phyloP scores from a whole-genome alignment of 169 alveolate genomes.

The Eimeria sp. region DNA sequence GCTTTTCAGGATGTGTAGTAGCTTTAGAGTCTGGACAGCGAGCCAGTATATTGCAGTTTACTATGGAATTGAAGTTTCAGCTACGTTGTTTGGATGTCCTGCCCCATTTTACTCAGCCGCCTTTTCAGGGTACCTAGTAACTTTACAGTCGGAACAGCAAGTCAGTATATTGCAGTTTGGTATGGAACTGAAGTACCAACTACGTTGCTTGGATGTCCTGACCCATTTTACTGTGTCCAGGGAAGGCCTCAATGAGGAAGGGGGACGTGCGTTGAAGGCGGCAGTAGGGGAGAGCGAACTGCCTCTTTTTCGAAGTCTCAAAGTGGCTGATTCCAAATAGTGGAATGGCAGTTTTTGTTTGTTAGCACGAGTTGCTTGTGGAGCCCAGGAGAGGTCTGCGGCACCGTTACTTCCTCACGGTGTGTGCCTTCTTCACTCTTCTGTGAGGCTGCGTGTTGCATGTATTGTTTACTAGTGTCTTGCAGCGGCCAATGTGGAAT shows the following conservation, averaged over 20 bases:
- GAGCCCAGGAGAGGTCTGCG: not conserved
- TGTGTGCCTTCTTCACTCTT: not conserved
- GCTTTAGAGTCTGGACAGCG: not conserved
- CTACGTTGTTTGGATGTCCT: not conserved
- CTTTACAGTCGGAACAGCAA: not conserved
- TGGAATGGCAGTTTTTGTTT: too few relatives aligned
- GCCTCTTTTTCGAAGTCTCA: not conserved
- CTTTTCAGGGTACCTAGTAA: not conserved
- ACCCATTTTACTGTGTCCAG: not conserved
- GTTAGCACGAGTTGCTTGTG: not conserved
- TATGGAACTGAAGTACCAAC: not conserved
- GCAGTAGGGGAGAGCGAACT: not conserved
- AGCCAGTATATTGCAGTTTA: not conserved
- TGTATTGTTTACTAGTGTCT: not conserved
- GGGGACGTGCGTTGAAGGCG: not conserved
- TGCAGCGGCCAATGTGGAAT: not conserved
- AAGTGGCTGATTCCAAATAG: too few relatives aligned
- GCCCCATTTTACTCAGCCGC: not conserved
- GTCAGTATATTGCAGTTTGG: not conserved
- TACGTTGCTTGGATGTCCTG: not conserved
- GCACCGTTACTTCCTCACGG: not conserved
- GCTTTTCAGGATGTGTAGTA: not conserved
- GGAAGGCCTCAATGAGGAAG: not conserved
- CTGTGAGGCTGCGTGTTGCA: not conserved
- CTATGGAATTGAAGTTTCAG: not conserved